Base-by-base conservation (phyloP, 352 stramenopile species). In the Globisporangium recalcitrans region DNA sequence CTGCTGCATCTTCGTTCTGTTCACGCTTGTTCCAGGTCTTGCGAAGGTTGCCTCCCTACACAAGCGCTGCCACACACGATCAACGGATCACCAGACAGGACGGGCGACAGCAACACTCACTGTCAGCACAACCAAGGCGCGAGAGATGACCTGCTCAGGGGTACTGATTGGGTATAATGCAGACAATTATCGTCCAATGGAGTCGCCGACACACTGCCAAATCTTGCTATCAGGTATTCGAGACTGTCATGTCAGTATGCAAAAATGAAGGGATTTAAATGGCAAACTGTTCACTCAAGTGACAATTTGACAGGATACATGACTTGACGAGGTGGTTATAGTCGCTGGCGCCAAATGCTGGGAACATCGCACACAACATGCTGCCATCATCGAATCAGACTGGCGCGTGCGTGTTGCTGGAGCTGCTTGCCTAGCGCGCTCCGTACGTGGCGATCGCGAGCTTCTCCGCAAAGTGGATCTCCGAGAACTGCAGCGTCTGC, bases 401-500 rank as follows among this genome's bases (percentile, higher is more conserved):
- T n/a, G n/a, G n/a, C n/a, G n/a, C n/a, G n/a, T n/a, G n/a, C n/a
- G n/a, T 7, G 26, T 10, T 32, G 47, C 24, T 46, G 22, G 6
- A 11, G 13, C 16, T 54, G 11, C 27, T 36, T 26, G 7, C 21
- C 57, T 63, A 69, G 48, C 60, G 71, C 26, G 62, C 63, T 4
- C 60, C 73, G 60, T 91, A 91, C 4, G 77, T 69, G 14, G 59
- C 73, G 13, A 77, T 64, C 3, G 83, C 81, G 47, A 90, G 72
- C 60, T 84, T 83, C 75, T 93, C 78, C 0, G 67, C 77, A 32
- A 87, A 78, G 48, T 93, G 83, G 52, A 93, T 88, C 52, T 90
- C 79, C 6, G 63, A 27, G 29, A 69, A 69, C 29, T 74, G 68
- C 24, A 71, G 66, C 6, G 70, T 69, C 24, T 62, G 48, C 40